phyloP scores from a whole-genome alignment of 129 eudicot species.

The Mikania micrantha region DNA sequence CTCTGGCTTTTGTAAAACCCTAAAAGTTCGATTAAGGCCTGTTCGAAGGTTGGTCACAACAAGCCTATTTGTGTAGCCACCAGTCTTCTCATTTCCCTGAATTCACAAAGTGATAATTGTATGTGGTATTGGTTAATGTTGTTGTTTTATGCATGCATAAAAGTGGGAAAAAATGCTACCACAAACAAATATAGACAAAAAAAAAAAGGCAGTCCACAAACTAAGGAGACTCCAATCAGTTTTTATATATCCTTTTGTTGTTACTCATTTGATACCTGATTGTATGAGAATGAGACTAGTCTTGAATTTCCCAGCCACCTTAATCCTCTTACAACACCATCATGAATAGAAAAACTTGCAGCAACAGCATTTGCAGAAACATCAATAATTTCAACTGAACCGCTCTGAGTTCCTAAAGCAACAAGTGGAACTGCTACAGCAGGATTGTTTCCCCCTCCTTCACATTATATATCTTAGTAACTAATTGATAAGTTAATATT shows the following conservation, averaged over 20 bases:
- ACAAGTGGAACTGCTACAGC: constrained; percentile 93
- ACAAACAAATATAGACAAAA: background rate
- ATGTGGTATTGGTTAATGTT: background rate
- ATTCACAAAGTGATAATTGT: constrained; percentile 17
- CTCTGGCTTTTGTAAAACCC: constrained; percentile 96
- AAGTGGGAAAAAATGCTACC: background rate
- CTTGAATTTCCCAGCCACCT: constrained; percentile 98
- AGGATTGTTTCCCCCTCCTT: constrained; percentile 97
- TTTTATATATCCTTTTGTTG: background rate
- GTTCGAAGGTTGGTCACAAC: constrained; percentile 91
- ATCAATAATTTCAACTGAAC: constrained; percentile 80
- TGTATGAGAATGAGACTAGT: constrained; percentile 84
- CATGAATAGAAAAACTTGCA: constrained; percentile 84
- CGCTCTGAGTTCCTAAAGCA: constrained; percentile 96
- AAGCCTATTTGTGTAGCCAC: constrained; percentile 88
- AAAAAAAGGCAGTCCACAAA: background rate
- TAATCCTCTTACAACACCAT: constrained; percentile 81
- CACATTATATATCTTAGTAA: constrained; percentile 19
- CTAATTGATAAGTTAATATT: constrained; percentile 11
- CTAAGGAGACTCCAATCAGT: constrained; percentile 2
- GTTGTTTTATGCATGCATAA: background rate
- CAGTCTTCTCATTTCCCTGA: constrained; percentile 82
- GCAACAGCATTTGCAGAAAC: constrained; percentile 92
- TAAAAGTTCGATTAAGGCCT: constrained; percentile 86
- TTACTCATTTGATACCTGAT: constrained; percentile 62